Percentiles rank a stretch among this genome's conserved stretches.
Evolutionary conservation across 768 basidiomycete genomes (phyloP).

Genomic region (Trametes coccinea): DNA sequence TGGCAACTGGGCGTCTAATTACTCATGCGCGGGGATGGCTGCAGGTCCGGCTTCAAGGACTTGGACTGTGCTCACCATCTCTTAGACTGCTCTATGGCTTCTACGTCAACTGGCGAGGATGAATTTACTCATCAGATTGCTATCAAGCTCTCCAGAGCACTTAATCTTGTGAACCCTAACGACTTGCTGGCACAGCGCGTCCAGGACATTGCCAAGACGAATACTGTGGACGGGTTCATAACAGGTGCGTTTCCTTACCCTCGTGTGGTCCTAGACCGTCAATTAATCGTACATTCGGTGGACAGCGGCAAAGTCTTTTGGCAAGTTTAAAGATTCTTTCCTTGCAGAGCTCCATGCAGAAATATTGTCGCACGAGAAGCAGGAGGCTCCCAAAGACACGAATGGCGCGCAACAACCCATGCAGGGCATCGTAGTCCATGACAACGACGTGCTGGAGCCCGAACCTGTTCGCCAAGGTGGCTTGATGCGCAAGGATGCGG

Average conservation of each 20-base stretch:
- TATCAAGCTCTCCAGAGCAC: constrained; percentile 75
- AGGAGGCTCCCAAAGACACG: constrained; percentile 51
- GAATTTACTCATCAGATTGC: constrained; percentile 70
- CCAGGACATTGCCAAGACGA: constrained; percentile 77
- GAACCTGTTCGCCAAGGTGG: constrained; percentile 80
- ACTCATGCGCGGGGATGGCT: not conserved
- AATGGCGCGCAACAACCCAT: constrained; percentile 46
- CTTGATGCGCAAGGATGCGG: constrained; percentile 65
- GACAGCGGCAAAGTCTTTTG: constrained; percentile 76
- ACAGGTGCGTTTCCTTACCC: constrained; percentile 47
- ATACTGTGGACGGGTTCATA: constrained; percentile 61
- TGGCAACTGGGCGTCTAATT: constrained; percentile 6
- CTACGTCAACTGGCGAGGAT: constrained; percentile 26
- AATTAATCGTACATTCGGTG: not conserved
- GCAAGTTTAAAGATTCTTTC: constrained; percentile 81
- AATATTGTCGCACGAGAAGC: constrained; percentile 69
- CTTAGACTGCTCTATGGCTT: constrained; percentile 13
- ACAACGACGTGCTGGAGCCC: constrained; percentile 82
- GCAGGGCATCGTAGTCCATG: constrained; percentile 75
- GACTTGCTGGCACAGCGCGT: constrained; percentile 78
- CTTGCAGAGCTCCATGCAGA: constrained; percentile 78
- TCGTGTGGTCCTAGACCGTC: not conserved
- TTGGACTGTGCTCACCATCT: constrained; percentile 1
- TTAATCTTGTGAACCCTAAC: constrained; percentile 83
- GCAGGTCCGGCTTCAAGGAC: not conserved